These are phyloP conservation scores for Alternaria atra DNA, from an alignment of 2,329 filamentous ascomycete species.

Conservation along the genomic window DNA sequence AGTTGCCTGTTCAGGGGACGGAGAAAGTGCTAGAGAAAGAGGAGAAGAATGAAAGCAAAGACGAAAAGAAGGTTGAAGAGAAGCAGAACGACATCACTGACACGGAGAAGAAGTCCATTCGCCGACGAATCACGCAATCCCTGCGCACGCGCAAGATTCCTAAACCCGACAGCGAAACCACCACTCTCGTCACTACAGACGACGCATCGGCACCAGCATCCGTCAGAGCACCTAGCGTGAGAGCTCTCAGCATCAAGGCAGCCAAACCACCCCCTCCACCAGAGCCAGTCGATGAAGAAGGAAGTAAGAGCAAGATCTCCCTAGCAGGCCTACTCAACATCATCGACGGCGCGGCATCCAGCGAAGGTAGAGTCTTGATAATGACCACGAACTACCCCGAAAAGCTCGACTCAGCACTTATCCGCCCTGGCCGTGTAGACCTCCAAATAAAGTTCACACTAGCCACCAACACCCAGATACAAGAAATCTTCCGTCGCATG, in stretches of 20 bases:
- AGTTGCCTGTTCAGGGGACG: neutral
- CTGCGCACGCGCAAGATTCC: neutral
- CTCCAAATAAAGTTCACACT: constrained; percentile 42
- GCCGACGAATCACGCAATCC: neutral
- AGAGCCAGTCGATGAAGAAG: neutral
- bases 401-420: constrained; percentile 61
- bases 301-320: constrained; percentile 65
- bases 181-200: constrained; percentile 4
- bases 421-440: constrained; percentile 70
- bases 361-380: constrained; percentile 63
- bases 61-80: neutral
- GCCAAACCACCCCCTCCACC: neutral
- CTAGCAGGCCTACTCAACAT: constrained; percentile 83
- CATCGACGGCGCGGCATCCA: constrained; percentile 81
- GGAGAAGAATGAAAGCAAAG: neutral
- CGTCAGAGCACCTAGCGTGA: neutral
- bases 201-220: neutral
- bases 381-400: constrained; percentile 42
- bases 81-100: neutral
- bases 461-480: constrained; percentile 17
- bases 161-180: constrained; percentile 9
- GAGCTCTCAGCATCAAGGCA: neutral
- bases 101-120: constrained; percentile 1
- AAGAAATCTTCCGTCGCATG: constrained; percentile 32
- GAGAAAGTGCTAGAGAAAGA: neutral